These are phyloP conservation scores for Pseudogymnoascus sp. DNA, from an alignment of 2,329 filamentous ascomycete species.

Conservation along the genomic window DNA sequence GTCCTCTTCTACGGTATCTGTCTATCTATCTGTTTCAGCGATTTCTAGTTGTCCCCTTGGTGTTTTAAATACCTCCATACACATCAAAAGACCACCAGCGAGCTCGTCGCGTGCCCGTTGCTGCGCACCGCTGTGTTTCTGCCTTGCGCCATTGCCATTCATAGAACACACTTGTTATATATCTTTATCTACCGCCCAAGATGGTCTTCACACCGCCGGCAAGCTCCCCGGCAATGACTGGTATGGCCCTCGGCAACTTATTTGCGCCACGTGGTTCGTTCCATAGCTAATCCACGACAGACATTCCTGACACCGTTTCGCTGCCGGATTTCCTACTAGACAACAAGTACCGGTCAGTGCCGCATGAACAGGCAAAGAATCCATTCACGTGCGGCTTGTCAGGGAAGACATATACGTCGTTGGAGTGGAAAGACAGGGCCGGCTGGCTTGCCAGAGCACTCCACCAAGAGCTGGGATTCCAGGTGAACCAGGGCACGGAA, in stretches of 20 bases:
- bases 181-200: neutral
- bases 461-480: conserved; percentile 59
- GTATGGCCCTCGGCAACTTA: neutral
- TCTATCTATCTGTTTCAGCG: neutral
- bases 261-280: neutral
- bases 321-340: conserved; percentile 68
- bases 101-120: neutral
- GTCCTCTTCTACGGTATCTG: neutral
- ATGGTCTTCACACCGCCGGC: neutral
- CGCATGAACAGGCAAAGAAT: conserved; percentile 52
- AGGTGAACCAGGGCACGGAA: conserved; percentile 57
- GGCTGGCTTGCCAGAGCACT: conserved; percentile 59
- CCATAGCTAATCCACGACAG: neutral
- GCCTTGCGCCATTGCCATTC: neutral
- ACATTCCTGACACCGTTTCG: conserved; percentile 57
- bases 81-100: neutral
- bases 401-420: conserved; percentile 54
- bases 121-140: neutral
- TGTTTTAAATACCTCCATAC: neutral
- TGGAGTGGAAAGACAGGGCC: conserved; percentile 55
- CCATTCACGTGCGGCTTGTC: conserved; percentile 69
- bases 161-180: neutral
- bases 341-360: conserved; percentile 57
- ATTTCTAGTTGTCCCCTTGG: neutral
- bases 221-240: neutral